These are phyloP conservation scores for Dissophora ornata DNA, from an alignment of 192 early-diverging fungal species.

Conservation along the genomic window DNA sequence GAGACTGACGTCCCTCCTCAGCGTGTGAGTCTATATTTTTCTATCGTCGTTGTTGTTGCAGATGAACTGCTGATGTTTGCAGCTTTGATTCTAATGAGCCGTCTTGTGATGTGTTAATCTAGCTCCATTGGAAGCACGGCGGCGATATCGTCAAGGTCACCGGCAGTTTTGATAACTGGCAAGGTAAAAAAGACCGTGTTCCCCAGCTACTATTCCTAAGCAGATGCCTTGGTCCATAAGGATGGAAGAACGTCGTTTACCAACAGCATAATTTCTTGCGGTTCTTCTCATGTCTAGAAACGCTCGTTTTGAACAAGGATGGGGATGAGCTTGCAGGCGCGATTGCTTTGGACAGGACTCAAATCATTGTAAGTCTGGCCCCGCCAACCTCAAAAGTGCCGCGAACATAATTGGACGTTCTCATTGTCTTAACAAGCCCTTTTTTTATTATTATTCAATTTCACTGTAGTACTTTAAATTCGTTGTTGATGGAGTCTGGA, in stretches of 20 bases:
- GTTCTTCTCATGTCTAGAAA: slow-evolving; percentile 13
- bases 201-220: background rate
- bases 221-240: background rate
- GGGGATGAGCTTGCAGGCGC: slow-evolving; percentile 23
- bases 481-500: slow-evolving; percentile 56
- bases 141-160: slow-evolving; percentile 54
- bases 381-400: no score
- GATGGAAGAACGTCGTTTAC: no score
- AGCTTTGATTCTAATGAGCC: no score
- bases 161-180: slow-evolving; percentile 56
- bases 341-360: slow-evolving; percentile 32
- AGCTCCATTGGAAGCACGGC: slow-evolving; percentile 56
- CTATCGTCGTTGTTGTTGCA: background rate
- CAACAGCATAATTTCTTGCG: no score
- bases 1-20: background rate
- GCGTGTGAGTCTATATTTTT: background rate
- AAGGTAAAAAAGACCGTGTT: slow-evolving; percentile 28
- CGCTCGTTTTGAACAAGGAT: slow-evolving; percentile 21
- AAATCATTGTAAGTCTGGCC: slow-evolving; percentile 29
- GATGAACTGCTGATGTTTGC: no score
- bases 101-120: no score
- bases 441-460: no score
- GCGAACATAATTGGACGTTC: no score
- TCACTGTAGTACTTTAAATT: slow-evolving; percentile 48
- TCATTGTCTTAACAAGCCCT: no score